Evolutionary conservation across 2,329 filamentous ascomycete genomes (phyloP), one percentile per base, ranked within the genome.

Genomic region (Aaosphaeria arxii): DNA sequence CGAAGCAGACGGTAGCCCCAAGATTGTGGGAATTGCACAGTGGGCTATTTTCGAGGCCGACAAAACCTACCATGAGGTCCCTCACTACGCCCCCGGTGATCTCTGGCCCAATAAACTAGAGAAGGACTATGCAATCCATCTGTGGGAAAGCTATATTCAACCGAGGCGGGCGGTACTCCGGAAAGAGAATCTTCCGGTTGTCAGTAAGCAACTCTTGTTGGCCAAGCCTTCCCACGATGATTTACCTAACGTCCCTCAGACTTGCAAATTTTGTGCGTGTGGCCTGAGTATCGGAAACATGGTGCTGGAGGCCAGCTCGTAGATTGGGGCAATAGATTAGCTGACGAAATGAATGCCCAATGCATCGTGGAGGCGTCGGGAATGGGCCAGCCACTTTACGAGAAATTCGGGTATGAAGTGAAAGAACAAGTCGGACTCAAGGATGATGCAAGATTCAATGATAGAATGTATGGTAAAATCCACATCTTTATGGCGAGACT

Each of bases 11-110:
- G 45, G 45, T 31, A 42, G 30, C 5, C 40, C 45, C 6, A 43
- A 47, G 13, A 47, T 47, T 30, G 40, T 47, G 36, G 45, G 28
- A 30, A 39, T 47, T 28, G 11, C 40, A 6, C 45, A 47, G 30
- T 47, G 40, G 40, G 30, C 45, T 11, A 35, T 47, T 30, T 47
- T 43, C 31, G 39, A 43, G 40, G 6, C 40, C 5, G n/a, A 24
- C 28, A 43, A 43, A 11, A 43, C 7, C 5, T 47, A 47, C 28
- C 40, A 11, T 33, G 40, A 47, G 39, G 40, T 43, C 9, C 45
- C 45, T 11, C 5, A 47, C 29, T 43, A 24, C 30, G n/a, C 29
- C 11, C 32, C 32, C 6, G 31, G 43, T 5, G 30, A 47, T 6
- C 7, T 24, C n/a, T 47, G 45, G 45, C 39, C n/a, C 5, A 43